Conservation (phyloP, 495 filamentous ascomycete species). For the Collariella sp. region DNA sequence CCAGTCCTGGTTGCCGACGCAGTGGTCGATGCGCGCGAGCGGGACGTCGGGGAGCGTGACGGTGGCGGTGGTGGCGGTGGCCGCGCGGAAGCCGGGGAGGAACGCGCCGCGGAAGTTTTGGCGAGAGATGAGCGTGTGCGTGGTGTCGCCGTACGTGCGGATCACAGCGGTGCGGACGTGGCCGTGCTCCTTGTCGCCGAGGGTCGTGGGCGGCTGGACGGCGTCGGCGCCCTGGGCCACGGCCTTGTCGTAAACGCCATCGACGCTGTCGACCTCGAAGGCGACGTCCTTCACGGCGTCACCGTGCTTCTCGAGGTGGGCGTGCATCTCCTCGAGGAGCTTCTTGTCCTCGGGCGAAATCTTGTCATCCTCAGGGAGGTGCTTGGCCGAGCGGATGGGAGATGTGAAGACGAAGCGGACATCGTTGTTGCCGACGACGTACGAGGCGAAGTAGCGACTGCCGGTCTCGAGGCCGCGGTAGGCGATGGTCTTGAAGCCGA, state of each 20-base stretch:
- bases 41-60: constrained; percentile 48
- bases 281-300: constrained; percentile 88
- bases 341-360: constrained; percentile 46
- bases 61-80: constrained; percentile 14
- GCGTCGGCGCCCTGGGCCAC: constrained; percentile 58
- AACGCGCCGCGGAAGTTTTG: constrained; percentile 59
- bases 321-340: constrained; percentile 59
- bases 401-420: constrained; percentile 80
- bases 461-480: constrained; percentile 85
- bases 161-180: constrained; percentile 63
- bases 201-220: constrained; percentile 48
- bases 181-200: constrained; percentile 46
- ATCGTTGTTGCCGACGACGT: constrained; percentile 69
- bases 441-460: constrained; percentile 60
- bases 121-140: constrained; percentile 75
- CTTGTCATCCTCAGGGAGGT: constrained; percentile 42
- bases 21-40: constrained; percentile 75
- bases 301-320: constrained; percentile 70
- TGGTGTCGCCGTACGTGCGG: constrained; percentile 84
- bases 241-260: constrained; percentile 61
- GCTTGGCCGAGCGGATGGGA: constrained; percentile 56
- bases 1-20: constrained; percentile 92
- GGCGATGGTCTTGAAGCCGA: constrained; percentile 73
- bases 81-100: constrained; percentile 68
- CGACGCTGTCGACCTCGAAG: constrained; percentile 81